A percentile compares a stretch with the other conserved stretches of the same genome.
Conservation (phyloP, 345 rosid genomes). For the Aquilaria malaccensis region DNA sequence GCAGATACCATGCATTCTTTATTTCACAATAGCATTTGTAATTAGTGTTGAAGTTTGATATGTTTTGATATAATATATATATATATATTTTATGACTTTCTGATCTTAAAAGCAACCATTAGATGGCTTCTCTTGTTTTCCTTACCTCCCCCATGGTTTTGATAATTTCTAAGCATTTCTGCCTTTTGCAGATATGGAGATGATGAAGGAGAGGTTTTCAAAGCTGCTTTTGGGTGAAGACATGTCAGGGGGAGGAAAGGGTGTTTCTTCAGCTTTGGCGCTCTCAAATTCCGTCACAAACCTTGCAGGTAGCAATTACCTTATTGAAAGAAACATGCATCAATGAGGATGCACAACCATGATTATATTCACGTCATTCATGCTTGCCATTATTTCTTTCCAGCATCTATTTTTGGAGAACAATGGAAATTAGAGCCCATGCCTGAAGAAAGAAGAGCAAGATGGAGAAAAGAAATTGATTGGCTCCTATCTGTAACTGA, state of each 20-base stretch:
- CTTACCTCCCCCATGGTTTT: neutral
- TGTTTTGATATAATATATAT: too few species aligned
- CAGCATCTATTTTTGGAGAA: slow-evolving; percentile 88
- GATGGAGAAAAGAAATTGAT: slow-evolving; percentile 86
- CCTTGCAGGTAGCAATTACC: slow-evolving; percentile 41
- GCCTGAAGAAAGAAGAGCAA: slow-evolving; percentile 59
- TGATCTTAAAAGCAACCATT: too few species aligned
- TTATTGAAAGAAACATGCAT: neutral
- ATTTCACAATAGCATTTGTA: too few species aligned
- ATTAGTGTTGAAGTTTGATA: too few species aligned
- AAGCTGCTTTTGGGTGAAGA: slow-evolving; percentile 73
- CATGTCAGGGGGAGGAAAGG: slow-evolving; percentile 80
- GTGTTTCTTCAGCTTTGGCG: slow-evolving; percentile 68
- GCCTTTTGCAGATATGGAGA: slow-evolving; percentile 35
- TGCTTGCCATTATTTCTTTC: neutral
- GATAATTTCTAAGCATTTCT: neutral
- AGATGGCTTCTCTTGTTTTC: too few species aligned
- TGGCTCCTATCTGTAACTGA: slow-evolving; percentile 86
- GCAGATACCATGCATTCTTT: too few species aligned
- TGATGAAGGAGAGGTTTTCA: slow-evolving; percentile 62
- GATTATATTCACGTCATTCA: neutral
- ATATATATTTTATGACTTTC: too few species aligned
- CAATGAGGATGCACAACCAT: neutral
- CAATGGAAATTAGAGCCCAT: slow-evolving; percentile 67
- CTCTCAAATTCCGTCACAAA: slow-evolving; percentile 71